Conservation (phyloP, 371 early-diverging fungal species). For the Rhizopus delemar region DNA sequence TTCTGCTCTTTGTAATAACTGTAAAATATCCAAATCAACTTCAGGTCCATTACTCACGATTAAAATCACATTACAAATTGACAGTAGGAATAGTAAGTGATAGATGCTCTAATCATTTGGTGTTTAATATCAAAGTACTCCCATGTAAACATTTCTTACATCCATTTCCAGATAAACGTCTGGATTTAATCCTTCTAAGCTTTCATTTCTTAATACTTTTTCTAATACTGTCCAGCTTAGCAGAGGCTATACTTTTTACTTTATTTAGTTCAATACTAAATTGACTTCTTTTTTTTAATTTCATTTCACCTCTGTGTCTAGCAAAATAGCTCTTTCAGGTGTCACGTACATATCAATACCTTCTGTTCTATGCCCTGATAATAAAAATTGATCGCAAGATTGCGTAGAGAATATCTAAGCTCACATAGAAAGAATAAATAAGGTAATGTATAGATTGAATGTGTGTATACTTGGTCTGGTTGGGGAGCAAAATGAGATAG, state of each 20-base stretch:
- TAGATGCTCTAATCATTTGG: conserved; percentile 39
- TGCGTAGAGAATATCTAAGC: conserved; percentile 44
- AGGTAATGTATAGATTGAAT: too few relatives aligned
- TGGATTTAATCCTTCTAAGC: conserved; percentile 46
- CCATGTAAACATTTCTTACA: conserved; percentile 21
- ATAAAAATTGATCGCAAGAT: conserved; percentile 37
- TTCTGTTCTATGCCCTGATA: conserved; percentile 55
- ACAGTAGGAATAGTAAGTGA: conserved; percentile 57
- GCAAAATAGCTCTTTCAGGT: conserved; percentile 66
- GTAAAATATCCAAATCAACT: conserved; percentile 42
- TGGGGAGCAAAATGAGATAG: conserved; percentile 61
- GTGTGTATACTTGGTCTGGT: conserved; percentile 31
- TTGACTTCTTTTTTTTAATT: neutral
- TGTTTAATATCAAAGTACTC: neutral
- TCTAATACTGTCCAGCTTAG: conserved; percentile 59
- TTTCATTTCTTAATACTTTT: conserved; percentile 43
- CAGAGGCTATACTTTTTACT: conserved; percentile 44
- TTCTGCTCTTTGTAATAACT: conserved; percentile 55
- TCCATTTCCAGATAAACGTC: conserved; percentile 63
- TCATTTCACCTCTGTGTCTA: conserved; percentile 63
- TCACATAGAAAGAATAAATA: neutral
- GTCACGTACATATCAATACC: conserved; percentile 78
- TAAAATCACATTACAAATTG: conserved; percentile 70
- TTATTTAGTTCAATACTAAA: neutral
- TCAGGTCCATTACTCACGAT: conserved; percentile 61